Evolutionary conservation across 495 filamentous ascomycete species (phyloP).

Genomic region (Staphylotrichum tortipilum): DNA sequence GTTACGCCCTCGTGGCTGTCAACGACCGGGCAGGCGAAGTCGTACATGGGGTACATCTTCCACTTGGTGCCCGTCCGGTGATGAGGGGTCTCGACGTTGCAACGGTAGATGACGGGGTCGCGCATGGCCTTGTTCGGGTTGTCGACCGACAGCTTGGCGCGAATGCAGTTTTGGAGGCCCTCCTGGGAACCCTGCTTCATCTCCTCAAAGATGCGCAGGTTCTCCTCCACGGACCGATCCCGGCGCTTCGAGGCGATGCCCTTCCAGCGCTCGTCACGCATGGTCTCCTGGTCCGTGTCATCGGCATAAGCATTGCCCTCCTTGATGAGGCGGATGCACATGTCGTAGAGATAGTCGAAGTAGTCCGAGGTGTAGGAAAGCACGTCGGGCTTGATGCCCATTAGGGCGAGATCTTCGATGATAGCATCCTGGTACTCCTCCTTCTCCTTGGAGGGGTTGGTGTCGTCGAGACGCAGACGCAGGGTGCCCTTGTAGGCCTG

Average conservation of each 20-base stretch:
- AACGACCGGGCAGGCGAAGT: slow-evolving; percentile 86
- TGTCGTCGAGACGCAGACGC: slow-evolving; percentile 82
- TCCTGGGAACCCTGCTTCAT: slow-evolving; percentile 77
- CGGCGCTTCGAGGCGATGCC: slow-evolving; percentile 68
- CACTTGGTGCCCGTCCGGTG: slow-evolving; percentile 81
- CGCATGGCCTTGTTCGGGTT: slow-evolving; percentile 79
- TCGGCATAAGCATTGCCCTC: slow-evolving; percentile 82
- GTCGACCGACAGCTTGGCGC: slow-evolving; percentile 79
- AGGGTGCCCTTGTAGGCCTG: slow-evolving; percentile 78
- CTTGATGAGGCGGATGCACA: slow-evolving; percentile 70
- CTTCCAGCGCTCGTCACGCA: slow-evolving; percentile 69
- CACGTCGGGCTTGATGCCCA: slow-evolving; percentile 78
- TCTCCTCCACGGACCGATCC: slow-evolving; percentile 71
- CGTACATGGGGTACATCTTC: slow-evolving; percentile 96
- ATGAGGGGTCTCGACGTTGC: slow-evolving; percentile 63
- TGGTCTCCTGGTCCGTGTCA: slow-evolving; percentile 79
- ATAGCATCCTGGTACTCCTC: slow-evolving; percentile 87
- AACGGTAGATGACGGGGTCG: slow-evolving; percentile 93
- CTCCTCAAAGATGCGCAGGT: slow-evolving; percentile 68
- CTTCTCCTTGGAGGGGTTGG: slow-evolving; percentile 89
- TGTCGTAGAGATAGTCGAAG: slow-evolving; percentile 79
- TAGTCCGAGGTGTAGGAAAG: slow-evolving; percentile 80
- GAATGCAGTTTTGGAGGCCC: slow-evolving; percentile 73
- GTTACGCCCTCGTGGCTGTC: slow-evolving; percentile 89
- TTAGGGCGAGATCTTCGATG: slow-evolving; percentile 70